Percentiles rank a stretch among this genome's conserved stretches.
These are phyloP conservation scores for Zygoascus tannicola DNA, from an alignment of 805 yeast species.

Conservation along the genomic window DNA sequence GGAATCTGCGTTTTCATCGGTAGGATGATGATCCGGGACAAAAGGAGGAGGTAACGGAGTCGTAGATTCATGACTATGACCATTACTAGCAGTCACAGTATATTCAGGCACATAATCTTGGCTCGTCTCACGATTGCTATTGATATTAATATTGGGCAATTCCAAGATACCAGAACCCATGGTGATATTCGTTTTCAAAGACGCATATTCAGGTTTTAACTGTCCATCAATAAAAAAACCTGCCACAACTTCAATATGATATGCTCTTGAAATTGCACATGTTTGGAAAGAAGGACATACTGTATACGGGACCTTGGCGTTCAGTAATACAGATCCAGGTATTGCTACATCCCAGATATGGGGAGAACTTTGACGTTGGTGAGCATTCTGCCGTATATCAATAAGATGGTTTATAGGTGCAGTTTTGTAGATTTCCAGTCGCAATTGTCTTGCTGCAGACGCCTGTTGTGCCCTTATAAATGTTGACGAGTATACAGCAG, in stretches of 20 bases:
- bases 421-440: conserved; percentile 20
- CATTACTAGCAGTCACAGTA: too few species aligned
- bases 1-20: too few species aligned
- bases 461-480: conserved; percentile 23
- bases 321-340: conserved; percentile 24
- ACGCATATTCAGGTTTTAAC: conserved; percentile 11
- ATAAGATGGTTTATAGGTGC: conserved; percentile 8
- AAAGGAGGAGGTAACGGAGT: too few species aligned
- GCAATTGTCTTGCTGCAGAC: conserved; percentile 10
- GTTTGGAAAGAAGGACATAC: conserved; percentile 47
- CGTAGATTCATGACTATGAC: too few species aligned
- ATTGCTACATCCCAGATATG: conserved; percentile 13
- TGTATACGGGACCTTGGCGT: conserved; percentile 38
- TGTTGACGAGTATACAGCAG: conserved; percentile 28
- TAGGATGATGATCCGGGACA: too few species aligned
- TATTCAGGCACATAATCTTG: too few species aligned
- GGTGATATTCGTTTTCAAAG: conserved; percentile 9
- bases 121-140: too few species aligned
- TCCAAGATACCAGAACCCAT: conserved; percentile 16
- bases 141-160: not conserved
- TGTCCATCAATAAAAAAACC: conserved; percentile 20
- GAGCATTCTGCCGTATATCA: too few species aligned
- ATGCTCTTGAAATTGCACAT: conserved; percentile 45
- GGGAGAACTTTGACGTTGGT: conserved; percentile 5
- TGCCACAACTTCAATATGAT: conserved; percentile 30